Evolutionary conservation across 768 basidiomycete genomes (phyloP).

Genomic region (Lactarius deliciosus): DNA sequence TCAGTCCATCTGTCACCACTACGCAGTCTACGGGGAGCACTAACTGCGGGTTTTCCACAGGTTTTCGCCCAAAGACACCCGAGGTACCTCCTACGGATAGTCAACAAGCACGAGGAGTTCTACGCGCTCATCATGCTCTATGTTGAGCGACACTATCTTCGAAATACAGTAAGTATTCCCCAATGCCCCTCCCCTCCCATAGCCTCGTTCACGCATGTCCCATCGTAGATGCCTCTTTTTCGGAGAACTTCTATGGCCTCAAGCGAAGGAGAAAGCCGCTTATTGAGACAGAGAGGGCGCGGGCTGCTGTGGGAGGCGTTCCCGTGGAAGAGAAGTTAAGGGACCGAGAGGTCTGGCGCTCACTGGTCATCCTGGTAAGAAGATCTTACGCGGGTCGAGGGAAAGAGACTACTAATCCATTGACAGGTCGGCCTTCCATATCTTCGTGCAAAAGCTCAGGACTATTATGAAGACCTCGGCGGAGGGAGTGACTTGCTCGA

Average conservation of each 20-base stretch:
- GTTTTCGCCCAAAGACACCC: slow-evolving; percentile 95
- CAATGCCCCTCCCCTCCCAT: neutral
- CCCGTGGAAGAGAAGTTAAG: slow-evolving; percentile 66
- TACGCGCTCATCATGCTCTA: slow-evolving; percentile 87
- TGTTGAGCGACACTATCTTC: slow-evolving; percentile 89
- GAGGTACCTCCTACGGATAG: slow-evolving; percentile 84
- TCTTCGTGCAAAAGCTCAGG: slow-evolving; percentile 81
- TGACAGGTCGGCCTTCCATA: slow-evolving; percentile 85
- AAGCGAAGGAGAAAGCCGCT: slow-evolving; percentile 73
- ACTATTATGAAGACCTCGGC: slow-evolving; percentile 87
- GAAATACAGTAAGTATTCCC: slow-evolving; percentile 65
- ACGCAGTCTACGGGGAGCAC: neutral
- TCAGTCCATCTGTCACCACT: slow-evolving; percentile 42
- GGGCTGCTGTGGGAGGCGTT: slow-evolving; percentile 64
- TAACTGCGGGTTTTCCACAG: slow-evolving; percentile 40
- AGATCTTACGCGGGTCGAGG: neutral
- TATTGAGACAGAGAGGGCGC: slow-evolving; percentile 66
- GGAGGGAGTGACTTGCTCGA: slow-evolving; percentile 75
- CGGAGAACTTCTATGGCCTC: slow-evolving; percentile 95
- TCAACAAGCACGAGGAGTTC: slow-evolving; percentile 96
- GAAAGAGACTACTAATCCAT: neutral
- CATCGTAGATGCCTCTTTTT: slow-evolving; percentile 81
- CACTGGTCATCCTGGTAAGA: slow-evolving; percentile 77
- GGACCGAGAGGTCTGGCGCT: slow-evolving; percentile 66
- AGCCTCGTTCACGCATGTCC: slow-evolving; percentile 4